Base-by-base conservation (phyloP, 2,329 filamentous ascomycete species). In the Aspergillus neoniger region DNA sequence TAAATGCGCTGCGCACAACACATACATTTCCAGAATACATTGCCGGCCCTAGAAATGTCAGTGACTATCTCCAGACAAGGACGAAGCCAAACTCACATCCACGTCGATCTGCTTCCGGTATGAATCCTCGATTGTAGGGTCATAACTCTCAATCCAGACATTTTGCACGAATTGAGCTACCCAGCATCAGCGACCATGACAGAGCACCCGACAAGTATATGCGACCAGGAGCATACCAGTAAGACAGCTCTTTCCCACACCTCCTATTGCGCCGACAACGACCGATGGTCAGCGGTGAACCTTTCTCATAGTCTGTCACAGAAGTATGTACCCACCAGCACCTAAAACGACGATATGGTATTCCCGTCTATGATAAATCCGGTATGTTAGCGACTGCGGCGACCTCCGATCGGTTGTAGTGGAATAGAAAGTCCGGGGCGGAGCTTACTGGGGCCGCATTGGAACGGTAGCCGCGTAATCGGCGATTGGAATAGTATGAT, bases 61-160 rank as follows among this genome's bases (percentile, higher is more conserved):
- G 77, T 66, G 78, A 77, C 74, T 62, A 30, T 25, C 36, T 51
- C 25, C 14, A 41, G 10, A n/a, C 52, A 57, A 39, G 17, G 12
- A 47, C 52, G 32, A 10, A 53, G 19, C 39, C 19, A 39, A 47
- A 52, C 91, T 83, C 80, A 95, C 92, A 83, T 96, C 92, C 64
- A 96, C 91, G 69, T 92, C 91, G 63, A 93, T 90, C 77, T 93
- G 90, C 80, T 94, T 94, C 69, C 91, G 86, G 76, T 94, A 94
- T 61, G 91, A 93, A 77, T 94, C 91, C 77, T 94, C 91, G 76
- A 94, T 94, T 64, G 91, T 94, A 47, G 91, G 91, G 78, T 94
- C 91, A 75, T 94, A 94, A 75, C 88, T 91, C 77, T 96, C 92
- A 74, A 96, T 94, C 91, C 92, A 96, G 70, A 96, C 90, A 79